Evolutionary conservation across 305 asterid species (phyloP).

Genomic region (Ilex paraguariensis): DNA sequence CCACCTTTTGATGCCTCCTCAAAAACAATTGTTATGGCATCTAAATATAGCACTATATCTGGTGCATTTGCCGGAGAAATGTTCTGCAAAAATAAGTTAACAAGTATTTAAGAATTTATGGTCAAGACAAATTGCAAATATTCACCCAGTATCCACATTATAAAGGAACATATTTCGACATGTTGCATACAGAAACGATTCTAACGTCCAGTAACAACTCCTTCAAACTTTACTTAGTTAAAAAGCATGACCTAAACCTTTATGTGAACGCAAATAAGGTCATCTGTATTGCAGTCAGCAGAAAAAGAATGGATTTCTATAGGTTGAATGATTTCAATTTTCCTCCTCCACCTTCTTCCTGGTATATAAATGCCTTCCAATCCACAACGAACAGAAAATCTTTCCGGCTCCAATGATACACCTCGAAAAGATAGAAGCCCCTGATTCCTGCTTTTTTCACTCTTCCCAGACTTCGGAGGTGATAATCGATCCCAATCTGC

Average conservation of each 20-base stretch:
- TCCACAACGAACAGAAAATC: slow-evolving; percentile 95
- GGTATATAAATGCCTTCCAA: slow-evolving; percentile 94
- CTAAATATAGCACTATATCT: slow-evolving; percentile 71
- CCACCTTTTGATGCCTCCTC: slow-evolving; percentile 94
- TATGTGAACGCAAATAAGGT: slow-evolving; percentile 88
- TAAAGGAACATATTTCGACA: too few species aligned
- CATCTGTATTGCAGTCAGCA: slow-evolving; percentile 88
- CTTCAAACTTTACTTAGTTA: too few species aligned
- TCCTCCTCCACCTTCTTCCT: slow-evolving; percentile 96
- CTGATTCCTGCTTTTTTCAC: slow-evolving; percentile 52
- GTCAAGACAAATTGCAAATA: too few species aligned
- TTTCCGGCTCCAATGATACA: slow-evolving; percentile 83
- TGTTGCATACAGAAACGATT: too few species aligned
- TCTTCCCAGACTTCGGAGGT: slow-evolving; percentile 46
- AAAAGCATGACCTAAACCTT: slow-evolving; percentile 37
- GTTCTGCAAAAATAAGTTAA: slow-evolving; percentile 57
- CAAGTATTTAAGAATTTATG: background rate
- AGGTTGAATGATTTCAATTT: slow-evolving; percentile 90
- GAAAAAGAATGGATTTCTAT: slow-evolving; percentile 73
- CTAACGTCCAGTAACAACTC: too few species aligned
- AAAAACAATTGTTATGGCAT: slow-evolving; percentile 76
- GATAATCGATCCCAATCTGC: slow-evolving; percentile 85
- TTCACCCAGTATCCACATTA: too few species aligned
- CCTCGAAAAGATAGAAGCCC: slow-evolving; percentile 90
- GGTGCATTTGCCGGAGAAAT: slow-evolving; percentile 73